phyloP scores from a whole-genome alignment of 2,329 filamentous ascomycete genomes.

The Cordyceps militaris region DNA sequence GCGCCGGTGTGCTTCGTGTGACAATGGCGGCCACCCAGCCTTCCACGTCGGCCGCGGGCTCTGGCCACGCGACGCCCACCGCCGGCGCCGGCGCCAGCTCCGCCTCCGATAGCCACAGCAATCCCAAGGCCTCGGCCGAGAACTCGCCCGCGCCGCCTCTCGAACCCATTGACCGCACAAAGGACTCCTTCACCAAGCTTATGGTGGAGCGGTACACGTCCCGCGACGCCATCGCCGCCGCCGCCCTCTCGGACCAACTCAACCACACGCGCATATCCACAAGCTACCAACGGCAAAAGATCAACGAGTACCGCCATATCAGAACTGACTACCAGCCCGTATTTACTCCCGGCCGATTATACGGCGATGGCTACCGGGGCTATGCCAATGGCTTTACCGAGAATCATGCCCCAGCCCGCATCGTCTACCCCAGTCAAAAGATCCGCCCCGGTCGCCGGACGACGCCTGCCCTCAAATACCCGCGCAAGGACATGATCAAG shows the following conservation, averaged over 20 bases:
- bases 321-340: conserved; percentile 47
- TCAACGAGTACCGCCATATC: conserved; percentile 61
- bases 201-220: conserved; percentile 48
- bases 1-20: conserved; percentile 21
- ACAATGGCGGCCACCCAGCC: conserved; percentile 37
- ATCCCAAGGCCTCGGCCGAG: conserved; percentile 12
- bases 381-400: conserved; percentile 86
- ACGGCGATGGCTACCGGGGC: conserved; percentile 73
- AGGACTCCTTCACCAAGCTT: conserved; percentile 47
- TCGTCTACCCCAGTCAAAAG: conserved; percentile 75
- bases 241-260: conserved; percentile 43
- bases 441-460: conserved; percentile 70
- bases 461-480: conserved; percentile 64
- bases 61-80: conserved; percentile 25
- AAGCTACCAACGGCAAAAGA: conserved; percentile 57
- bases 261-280: conserved; percentile 50
- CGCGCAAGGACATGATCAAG: conserved; percentile 70
- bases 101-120: conserved; percentile 24
- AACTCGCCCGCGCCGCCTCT: conserved; percentile 16
- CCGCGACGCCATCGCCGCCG: conserved; percentile 48
- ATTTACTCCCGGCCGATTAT: conserved; percentile 52
- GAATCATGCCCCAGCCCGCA: conserved; percentile 53
- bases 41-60: conserved; percentile 29
- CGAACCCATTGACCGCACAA: conserved; percentile 42
- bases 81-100: conserved; percentile 12